A percentile compares a stretch with the other conserved stretches of the same genome.
Conservation (phyloP, 1,284 basidiomycete species). For the Wolfiporia cocos region DNA sequence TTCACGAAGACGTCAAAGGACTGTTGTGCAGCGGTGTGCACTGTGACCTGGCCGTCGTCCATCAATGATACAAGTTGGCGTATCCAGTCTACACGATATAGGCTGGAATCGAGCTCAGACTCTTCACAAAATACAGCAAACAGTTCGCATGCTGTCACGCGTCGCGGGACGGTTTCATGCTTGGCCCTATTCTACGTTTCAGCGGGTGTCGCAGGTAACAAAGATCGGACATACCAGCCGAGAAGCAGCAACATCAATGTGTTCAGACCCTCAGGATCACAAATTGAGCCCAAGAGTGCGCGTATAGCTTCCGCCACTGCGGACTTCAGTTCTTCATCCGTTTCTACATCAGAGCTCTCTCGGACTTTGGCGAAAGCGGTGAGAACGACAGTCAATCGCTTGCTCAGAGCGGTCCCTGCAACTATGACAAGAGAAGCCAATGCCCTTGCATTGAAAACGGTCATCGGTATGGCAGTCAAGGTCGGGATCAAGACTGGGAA, state of each 20-base stretch:
- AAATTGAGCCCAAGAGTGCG: constrained; percentile 72
- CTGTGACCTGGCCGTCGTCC: constrained; percentile 71
- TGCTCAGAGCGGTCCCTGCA: constrained; percentile 86
- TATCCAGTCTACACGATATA: constrained; percentile 94
- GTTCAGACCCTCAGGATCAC: constrained; percentile 83
- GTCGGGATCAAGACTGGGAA: constrained; percentile 99
- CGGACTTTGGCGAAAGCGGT: constrained; percentile 68
- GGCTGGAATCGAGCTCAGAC: constrained; percentile 70
- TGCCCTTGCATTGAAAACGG: constrained; percentile 94
- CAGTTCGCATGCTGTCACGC: constrained; percentile 74
- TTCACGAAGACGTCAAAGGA: constrained; percentile 90
- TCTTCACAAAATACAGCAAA: constrained; percentile 82
- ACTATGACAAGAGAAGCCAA: constrained; percentile 89
- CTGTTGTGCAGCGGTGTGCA: constrained; percentile 81
- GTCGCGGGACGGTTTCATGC: constrained; percentile 60
- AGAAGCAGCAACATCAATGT: constrained; percentile 86
- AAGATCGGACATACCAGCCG: constrained; percentile 57
- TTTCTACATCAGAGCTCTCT: constrained; percentile 51
- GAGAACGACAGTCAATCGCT: constrained; percentile 73
- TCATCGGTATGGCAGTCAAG: constrained; percentile 86
- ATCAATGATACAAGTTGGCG: constrained; percentile 86
- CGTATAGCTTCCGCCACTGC: constrained; percentile 77
- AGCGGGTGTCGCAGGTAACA: constrained; percentile 2
- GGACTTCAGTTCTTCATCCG: constrained; percentile 61
- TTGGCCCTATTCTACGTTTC: constrained; percentile 57